Base-by-base conservation (phyloP, 1,139 yeast species). In the Citeromyces hawaiiensis region DNA sequence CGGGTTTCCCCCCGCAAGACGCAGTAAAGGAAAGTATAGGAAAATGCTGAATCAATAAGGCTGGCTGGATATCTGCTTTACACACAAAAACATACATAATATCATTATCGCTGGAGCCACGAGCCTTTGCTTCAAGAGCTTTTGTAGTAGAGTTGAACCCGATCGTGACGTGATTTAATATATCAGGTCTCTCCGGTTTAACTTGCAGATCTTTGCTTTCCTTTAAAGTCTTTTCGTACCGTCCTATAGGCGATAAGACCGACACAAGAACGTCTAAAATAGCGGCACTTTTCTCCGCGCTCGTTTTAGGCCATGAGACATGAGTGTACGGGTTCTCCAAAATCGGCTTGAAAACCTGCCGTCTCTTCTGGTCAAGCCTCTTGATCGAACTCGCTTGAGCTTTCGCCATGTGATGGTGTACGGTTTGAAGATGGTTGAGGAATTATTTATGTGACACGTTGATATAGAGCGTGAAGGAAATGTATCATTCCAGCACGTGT, bases 391-490 rank as follows among this genome's bases (percentile, higher is more conserved):
- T 30, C 17, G 17, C 34, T 7, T 30, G 34, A 30, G 34, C 34
- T 9, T 30, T 30, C 11, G 34, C 15, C 34, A 30, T 30, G 17
- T 94, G 43, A 96, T 93, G 46, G 98, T 87, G 3, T 48, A 85
- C 83, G 57, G 96, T 96, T n/a, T 94, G 86, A 51, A 94, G 94
- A 17, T 91, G 79, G 61, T n/a, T n/a, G n/a, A n/a, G n/a, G n/a
- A n/a, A n/a, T n/a, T n/a, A n/a, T n/a, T n/a, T n/a, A n/a, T n/a
- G n/a, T n/a, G n/a, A n/a, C n/a, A n/a, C n/a, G n/a, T n/a, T n/a
- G n/a, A n/a, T n/a, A n/a, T n/a, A n/a, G n/a, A n/a, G n/a, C n/a
- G n/a, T n/a, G n/a, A n/a, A n/a, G n/a, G n/a, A n/a, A n/a, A n/a
- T n/a, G n/a, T n/a, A n/a, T n/a, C n/a, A n/a, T n/a, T n/a, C n/a